A percentile compares a stretch with the other conserved stretches of the same genome.
Evolutionary conservation across 345 rosid species (phyloP).

Genomic region (Hypericum perforatum): DNA sequence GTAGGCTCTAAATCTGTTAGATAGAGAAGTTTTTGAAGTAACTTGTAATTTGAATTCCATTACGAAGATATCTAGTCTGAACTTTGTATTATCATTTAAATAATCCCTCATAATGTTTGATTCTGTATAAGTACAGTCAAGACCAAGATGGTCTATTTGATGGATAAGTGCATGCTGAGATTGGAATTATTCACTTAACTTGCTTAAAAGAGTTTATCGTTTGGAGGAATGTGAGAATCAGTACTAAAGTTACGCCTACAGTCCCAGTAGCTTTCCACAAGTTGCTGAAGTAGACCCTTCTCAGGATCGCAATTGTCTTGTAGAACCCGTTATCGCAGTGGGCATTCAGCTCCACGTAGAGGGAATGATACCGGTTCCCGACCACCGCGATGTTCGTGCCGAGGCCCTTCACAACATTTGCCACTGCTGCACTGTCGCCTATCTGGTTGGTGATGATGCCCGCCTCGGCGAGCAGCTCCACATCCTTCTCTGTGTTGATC

Average conservation of each 20-base stretch:
- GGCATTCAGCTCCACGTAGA: not conserved
- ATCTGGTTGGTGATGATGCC: slow-evolving; percentile 2
- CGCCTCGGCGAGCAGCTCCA: slow-evolving; percentile 10
- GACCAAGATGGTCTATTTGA: too few relatives aligned
- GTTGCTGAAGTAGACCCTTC: slow-evolving; percentile 10
- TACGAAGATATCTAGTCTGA: too few relatives aligned
- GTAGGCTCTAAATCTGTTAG: too few relatives aligned
- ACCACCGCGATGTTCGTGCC: not conserved
- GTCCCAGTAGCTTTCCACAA: slow-evolving; percentile 14
- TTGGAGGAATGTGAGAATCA: slow-evolving; percentile 9
- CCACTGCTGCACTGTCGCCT: not conserved
- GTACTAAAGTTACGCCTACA: slow-evolving; percentile 3
- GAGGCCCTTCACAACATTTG: slow-evolving; percentile 6
- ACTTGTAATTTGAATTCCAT: too few relatives aligned
- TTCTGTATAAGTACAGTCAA: too few relatives aligned
- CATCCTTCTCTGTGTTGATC: slow-evolving; percentile 9
- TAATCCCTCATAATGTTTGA: too few relatives aligned
- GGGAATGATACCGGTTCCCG: not conserved
- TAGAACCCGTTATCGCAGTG: not conserved
- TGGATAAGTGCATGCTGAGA: too few relatives aligned
- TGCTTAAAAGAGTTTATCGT: not conserved
- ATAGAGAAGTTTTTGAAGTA: too few relatives aligned
- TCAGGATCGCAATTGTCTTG: slow-evolving; percentile 2
- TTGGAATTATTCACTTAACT: not conserved
- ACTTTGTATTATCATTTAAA: too few relatives aligned